Conservation (phyloP, 441 rosid genomes). For the Syzygium syzygioides region DNA sequence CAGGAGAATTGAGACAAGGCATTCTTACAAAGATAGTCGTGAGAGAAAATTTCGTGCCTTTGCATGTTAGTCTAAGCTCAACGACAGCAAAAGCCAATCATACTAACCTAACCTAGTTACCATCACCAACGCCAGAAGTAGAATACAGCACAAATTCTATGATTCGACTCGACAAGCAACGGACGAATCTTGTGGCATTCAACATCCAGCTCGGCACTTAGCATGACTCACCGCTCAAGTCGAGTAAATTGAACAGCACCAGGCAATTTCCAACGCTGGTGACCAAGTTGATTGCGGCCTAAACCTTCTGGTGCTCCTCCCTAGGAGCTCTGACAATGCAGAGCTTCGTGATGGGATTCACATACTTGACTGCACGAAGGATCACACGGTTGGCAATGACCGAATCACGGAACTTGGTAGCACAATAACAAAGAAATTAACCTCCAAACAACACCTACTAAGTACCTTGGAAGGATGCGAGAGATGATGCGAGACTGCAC, state of each 20-base stretch:
- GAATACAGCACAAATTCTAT: not conserved
- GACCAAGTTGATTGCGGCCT: conserved; percentile 71
- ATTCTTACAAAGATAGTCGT: not conserved
- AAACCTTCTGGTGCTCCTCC: conserved; percentile 60
- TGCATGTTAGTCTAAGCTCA: not conserved
- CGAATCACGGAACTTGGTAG: not conserved
- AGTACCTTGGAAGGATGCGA: conserved; percentile 55
- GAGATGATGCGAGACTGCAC: conserved; percentile 64
- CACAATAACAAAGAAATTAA: not conserved
- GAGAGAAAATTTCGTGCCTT: not conserved
- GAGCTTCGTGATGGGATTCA: conserved; percentile 67
- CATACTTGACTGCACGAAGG: conserved; percentile 46
- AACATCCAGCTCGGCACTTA: not conserved
- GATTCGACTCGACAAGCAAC: not conserved
- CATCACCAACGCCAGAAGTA: not conserved
- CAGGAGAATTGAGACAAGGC: not conserved
- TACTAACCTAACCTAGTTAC: not conserved
- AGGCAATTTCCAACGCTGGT: conserved; percentile 56
- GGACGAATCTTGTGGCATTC: not conserved
- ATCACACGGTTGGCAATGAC: not conserved
- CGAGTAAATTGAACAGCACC: conserved; percentile 56
- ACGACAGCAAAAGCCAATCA: not conserved
- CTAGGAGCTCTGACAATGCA: conserved; percentile 63
- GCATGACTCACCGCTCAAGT: conserved; percentile 59
- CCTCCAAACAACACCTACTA: not conserved